phyloP scores from a whole-genome alignment of 1,139 yeast species.

The Yamadazyma atlantica region DNA sequence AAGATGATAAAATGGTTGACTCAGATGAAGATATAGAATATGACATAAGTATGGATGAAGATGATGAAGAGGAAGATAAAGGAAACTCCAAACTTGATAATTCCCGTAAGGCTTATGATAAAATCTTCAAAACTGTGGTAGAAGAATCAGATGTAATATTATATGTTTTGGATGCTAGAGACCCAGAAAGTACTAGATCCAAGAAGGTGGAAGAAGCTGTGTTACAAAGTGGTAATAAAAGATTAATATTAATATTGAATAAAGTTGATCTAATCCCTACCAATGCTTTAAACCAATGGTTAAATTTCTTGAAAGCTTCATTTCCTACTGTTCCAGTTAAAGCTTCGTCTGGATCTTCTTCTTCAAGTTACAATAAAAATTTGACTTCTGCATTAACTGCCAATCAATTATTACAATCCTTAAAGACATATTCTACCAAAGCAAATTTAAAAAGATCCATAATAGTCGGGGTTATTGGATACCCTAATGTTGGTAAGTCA shows the following conservation, averaged over 20 bases:
- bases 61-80: constrained; percentile 33
- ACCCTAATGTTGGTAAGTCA: constrained; percentile 92
- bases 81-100: constrained; percentile 51
- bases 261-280: constrained; percentile 93
- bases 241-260: constrained; percentile 81
- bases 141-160: constrained; percentile 88
- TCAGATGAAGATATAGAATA: constrained; percentile 50
- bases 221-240: constrained; percentile 70
- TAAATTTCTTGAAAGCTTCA: constrained; percentile 69
- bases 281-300: constrained; percentile 80
- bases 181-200: constrained; percentile 94
- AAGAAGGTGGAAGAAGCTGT: constrained; percentile 89
- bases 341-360: constrained; percentile 56
- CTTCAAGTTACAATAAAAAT: constrained; percentile 72
- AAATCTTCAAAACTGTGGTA: constrained; percentile 77
- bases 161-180: constrained; percentile 95
- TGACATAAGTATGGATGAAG: constrained; percentile 36
- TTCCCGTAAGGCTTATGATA: constrained; percentile 91
- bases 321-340: constrained; percentile 92
- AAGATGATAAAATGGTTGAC: constrained; percentile 32
- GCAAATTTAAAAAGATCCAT: constrained; percentile 88
- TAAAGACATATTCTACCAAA: constrained; percentile 82
- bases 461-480: constrained; percentile 93
- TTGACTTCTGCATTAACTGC: constrained; percentile 75
- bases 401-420: constrained; percentile 68